phyloP scores from a whole-genome alignment of 495 filamentous ascomycete species.

The Thermothielavioides terrestris region DNA sequence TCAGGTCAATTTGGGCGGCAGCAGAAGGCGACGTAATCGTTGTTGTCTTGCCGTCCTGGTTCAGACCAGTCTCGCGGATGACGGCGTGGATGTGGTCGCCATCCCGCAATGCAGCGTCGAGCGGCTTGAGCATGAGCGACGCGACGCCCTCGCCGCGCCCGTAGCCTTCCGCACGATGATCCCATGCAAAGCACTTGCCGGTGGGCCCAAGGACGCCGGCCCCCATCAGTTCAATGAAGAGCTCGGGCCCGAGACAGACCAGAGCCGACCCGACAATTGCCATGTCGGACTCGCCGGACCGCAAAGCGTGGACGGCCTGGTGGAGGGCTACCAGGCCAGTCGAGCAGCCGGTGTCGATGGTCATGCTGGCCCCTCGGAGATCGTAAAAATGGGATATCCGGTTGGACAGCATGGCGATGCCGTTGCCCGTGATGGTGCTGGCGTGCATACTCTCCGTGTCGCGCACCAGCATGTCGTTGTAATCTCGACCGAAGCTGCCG shows the following conservation, averaged over 20 bases:
- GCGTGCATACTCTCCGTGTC: too few relatives aligned
- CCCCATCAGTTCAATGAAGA: background rate
- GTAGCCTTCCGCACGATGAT: slow-evolving; percentile 26
- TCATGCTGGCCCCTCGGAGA: slow-evolving; percentile 39
- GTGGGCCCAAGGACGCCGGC: too few relatives aligned
- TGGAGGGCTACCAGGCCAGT: slow-evolving; percentile 44
- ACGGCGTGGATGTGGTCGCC: slow-evolving; percentile 46
- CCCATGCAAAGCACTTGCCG: slow-evolving; percentile 11
- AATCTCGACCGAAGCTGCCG: too few relatives aligned
- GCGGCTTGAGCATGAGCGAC: slow-evolving; percentile 39
- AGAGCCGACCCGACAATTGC: slow-evolving; percentile 34
- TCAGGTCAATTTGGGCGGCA: slow-evolving; percentile 33
- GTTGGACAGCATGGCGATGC: slow-evolving; percentile 36
- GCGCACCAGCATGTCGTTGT: too few relatives aligned
- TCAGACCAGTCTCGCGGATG: slow-evolving; percentile 32
- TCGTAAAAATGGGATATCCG: slow-evolving; percentile 44
- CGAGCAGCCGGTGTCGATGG: slow-evolving; percentile 48
- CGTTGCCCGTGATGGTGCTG: too few relatives aligned
- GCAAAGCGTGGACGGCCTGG: slow-evolving; percentile 40
- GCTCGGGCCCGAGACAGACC: slow-evolving; percentile 8
- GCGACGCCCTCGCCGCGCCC: slow-evolving; percentile 30
- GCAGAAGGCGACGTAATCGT: slow-evolving; percentile 31
- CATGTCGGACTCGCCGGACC: slow-evolving; percentile 25
- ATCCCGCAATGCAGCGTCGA: slow-evolving; percentile 39
- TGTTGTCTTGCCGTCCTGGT: slow-evolving; percentile 29